Evolutionary conservation across 2,329 filamentous ascomycete species (phyloP).

Genomic region (Geoglossum cookeanum): DNA sequence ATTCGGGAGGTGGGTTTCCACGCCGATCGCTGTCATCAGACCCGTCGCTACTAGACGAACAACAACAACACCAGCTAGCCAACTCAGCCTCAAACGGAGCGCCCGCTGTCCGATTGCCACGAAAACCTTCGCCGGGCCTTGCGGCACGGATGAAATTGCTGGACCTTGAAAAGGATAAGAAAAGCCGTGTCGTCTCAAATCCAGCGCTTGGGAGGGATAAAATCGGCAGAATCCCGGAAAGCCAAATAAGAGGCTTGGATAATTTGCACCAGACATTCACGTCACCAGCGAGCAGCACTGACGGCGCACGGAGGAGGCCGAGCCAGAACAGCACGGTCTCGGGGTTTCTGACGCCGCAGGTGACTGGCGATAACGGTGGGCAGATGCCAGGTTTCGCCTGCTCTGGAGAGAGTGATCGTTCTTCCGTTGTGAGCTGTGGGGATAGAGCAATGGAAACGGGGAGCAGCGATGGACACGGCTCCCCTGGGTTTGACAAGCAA

Average conservation of each 20-base stretch:
- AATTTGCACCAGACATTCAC: background rate
- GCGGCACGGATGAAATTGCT: constrained; percentile 2
- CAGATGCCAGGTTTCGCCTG: background rate
- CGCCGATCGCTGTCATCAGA: background rate
- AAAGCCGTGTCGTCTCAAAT: background rate
- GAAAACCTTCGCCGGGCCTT: background rate
- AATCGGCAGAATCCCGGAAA: background rate
- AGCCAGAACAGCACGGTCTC: background rate
- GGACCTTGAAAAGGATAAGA: constrained; percentile 1
- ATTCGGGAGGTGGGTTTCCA: background rate
- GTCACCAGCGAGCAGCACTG: background rate
- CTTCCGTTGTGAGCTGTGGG: background rate
- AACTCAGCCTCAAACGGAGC: background rate
- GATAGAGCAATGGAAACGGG: background rate
- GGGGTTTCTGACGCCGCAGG: background rate
- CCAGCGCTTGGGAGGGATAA: background rate
- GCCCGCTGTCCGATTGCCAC: background rate
- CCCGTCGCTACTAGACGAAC: background rate
- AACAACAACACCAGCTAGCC: background rate
- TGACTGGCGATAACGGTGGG: background rate
- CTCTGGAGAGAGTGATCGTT: constrained; percentile 1
- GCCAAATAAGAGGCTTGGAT: background rate
- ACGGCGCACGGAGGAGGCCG: background rate
- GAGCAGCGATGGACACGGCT: background rate
- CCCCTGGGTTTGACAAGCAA: background rate